Conservation (phyloP, 2,329 filamentous ascomycete genomes). For the Botrytis hyacinthi region DNA sequence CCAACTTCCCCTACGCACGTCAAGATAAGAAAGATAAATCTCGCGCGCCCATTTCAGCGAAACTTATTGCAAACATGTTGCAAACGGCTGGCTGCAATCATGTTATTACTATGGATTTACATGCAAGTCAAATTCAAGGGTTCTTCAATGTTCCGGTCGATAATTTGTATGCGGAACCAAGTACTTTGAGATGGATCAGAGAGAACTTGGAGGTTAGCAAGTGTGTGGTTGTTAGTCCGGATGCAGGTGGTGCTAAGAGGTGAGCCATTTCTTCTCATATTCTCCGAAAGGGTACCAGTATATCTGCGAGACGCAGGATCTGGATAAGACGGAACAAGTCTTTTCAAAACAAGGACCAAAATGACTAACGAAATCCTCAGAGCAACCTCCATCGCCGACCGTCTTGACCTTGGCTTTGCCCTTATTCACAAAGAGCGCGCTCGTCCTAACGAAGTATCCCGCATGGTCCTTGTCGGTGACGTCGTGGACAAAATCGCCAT, state of each 20-base stretch:
- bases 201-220: constrained; percentile 80
- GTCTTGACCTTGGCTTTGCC: constrained; percentile 85
- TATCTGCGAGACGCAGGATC: background rate
- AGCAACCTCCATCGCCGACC: constrained; percentile 89
- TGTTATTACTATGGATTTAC: constrained; percentile 94
- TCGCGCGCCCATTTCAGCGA: constrained; percentile 92
- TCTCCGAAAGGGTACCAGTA: background rate
- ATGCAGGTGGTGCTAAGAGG: constrained; percentile 92
- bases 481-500: constrained; percentile 90
- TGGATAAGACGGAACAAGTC: background rate
- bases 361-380: constrained; percentile 39
- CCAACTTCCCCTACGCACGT: constrained; percentile 93
- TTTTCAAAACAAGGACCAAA: background rate
- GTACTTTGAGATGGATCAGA: constrained; percentile 85
- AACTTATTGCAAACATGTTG: constrained; percentile 96
- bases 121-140: constrained; percentile 90
- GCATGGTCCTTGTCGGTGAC: constrained; percentile 95
- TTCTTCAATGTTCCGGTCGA: constrained; percentile 82
- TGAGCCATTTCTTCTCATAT: constrained; percentile 39
- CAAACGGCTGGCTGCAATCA: constrained; percentile 91
- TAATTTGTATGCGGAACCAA: constrained; percentile 91
- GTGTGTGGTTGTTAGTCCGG: constrained; percentile 90
- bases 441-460: constrained; percentile 84
- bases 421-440: constrained; percentile 96
- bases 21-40: constrained; percentile 98